Evolutionary conservation across 495 filamentous ascomycete species (phyloP).

Genomic region (Cairneyella variabilis): DNA sequence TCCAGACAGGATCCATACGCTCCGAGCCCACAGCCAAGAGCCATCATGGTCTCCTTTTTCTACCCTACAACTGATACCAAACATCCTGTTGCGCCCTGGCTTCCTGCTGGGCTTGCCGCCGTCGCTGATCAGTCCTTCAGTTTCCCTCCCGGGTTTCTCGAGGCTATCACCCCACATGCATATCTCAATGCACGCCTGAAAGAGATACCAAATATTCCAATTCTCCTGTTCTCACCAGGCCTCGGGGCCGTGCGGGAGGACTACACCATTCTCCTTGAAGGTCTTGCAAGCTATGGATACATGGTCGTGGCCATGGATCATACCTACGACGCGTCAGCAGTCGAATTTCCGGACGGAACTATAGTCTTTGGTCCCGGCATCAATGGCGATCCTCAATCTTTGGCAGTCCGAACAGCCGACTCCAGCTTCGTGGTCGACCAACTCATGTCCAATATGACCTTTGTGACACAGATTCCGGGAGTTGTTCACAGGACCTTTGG

Average conservation of each 20-base stretch:
- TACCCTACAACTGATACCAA: slow-evolving; percentile 28
- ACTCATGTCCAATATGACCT: slow-evolving; percentile 21
- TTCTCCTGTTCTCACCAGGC: slow-evolving; percentile 40
- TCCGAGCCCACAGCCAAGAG: slow-evolving; percentile 25
- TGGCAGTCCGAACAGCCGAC: slow-evolving; percentile 30
- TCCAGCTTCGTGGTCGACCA: slow-evolving; percentile 31
- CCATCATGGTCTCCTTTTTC: slow-evolving; percentile 34
- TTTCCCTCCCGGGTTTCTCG: slow-evolving; percentile 14
- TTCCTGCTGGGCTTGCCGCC: slow-evolving; percentile 8
- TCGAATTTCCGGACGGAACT: slow-evolving; percentile 44
- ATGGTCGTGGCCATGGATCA: slow-evolving; percentile 45
- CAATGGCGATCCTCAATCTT: background rate
- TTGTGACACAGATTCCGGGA: slow-evolving; percentile 21
- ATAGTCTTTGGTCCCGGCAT: slow-evolving; percentile 6
- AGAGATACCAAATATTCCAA: slow-evolving; percentile 1
- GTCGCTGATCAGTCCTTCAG: slow-evolving; percentile 1
- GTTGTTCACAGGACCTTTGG: slow-evolving; percentile 11
- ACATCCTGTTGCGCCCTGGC: slow-evolving; percentile 19
- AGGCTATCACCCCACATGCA: slow-evolving; percentile 7
- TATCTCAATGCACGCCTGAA: slow-evolving; percentile 12
- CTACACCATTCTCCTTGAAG: slow-evolving; percentile 39
- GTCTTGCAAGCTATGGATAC: slow-evolving; percentile 45
- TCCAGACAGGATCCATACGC: slow-evolving; percentile 29
- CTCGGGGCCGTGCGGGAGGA: slow-evolving; percentile 27
- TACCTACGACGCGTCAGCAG: slow-evolving; percentile 39